Percentiles rank a stretch among this genome's conserved stretches.
Evolutionary conservation across 192 early-diverging fungal species (phyloP).

Genomic region (Backusella sp.): DNA sequence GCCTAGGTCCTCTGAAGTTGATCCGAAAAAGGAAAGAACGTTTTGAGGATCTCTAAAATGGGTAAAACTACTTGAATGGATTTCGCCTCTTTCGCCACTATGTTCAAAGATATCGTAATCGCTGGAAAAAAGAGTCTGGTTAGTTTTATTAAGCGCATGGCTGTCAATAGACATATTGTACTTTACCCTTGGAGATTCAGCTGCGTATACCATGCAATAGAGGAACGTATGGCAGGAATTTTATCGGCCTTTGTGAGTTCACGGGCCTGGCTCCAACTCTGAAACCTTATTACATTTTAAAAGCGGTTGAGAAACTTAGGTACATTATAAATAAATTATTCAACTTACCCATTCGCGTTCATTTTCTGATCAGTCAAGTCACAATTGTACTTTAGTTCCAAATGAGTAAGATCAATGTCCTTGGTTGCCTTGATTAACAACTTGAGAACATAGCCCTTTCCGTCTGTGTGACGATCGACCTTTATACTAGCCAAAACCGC

Average conservation of each 20-base stretch:
- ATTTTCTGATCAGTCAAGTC: constrained; percentile 27
- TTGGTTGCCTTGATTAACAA: constrained; percentile 16
- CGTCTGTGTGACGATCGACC: not conserved
- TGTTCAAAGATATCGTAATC: constrained; percentile 45
- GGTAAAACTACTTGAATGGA: constrained; percentile 50
- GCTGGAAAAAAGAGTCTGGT: not conserved
- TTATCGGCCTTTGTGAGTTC: constrained; percentile 32
- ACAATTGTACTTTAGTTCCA: constrained; percentile 23
- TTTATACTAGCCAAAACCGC: constrained; percentile 1
- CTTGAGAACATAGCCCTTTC: constrained; percentile 11
- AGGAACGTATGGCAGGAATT: constrained; percentile 38
- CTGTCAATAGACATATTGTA: constrained; percentile 1
- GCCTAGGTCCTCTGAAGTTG: constrained; percentile 40
- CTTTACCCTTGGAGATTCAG: constrained; percentile 39
- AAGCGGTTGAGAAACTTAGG: no score
- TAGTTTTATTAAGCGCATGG: not conserved
- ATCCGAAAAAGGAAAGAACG: constrained; percentile 36
- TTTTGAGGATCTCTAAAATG: constrained; percentile 40
- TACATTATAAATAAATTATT: no score
- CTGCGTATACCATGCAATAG: constrained; percentile 37
- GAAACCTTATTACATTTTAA: constrained; percentile 21
- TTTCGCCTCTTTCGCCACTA: constrained; percentile 38
- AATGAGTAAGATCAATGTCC: constrained; percentile 16
- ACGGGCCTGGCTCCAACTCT: constrained; percentile 48
- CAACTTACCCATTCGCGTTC: constrained; percentile 40